Percentiles rank a stretch among this genome's conserved stretches.
phyloP scores from a whole-genome alignment of 2,329 filamentous ascomycete genomes.

The Blastomyces emzantsi region DNA sequence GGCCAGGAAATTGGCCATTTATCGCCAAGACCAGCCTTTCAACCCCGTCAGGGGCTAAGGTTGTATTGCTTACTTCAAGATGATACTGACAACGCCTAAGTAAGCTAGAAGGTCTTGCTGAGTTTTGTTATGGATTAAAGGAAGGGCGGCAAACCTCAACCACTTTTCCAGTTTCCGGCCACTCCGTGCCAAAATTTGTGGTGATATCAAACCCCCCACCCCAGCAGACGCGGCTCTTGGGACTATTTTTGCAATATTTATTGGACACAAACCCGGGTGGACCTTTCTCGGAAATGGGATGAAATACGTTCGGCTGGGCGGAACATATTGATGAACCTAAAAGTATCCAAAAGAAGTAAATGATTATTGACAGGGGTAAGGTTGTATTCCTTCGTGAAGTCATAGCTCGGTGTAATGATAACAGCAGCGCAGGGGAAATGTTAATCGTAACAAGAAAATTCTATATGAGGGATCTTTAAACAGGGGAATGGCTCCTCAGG shows the following conservation, averaged over 20 bases:
- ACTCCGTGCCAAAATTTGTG: constrained; percentile 20
- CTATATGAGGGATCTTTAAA: neutral
- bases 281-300: neutral
- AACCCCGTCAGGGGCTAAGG: constrained; percentile 22
- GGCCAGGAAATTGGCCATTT: constrained; percentile 59
- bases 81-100: constrained; percentile 10
- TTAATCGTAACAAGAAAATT: neutral
- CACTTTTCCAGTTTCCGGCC: constrained; percentile 20
- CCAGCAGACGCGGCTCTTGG: constrained; percentile 21
- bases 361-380: neutral
- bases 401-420: constrained; percentile 1
- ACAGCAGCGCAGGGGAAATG: neutral
- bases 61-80: constrained; percentile 19
- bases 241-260: constrained; percentile 18
- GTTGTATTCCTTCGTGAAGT: neutral
- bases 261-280: neutral
- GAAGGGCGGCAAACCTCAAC: constrained; percentile 10
- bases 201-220: constrained; percentile 20
- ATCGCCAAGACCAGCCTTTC: constrained; percentile 42
- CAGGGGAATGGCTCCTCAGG: neutral
- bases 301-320: neutral
- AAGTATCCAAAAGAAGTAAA: constrained; percentile 1
- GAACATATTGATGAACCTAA: constrained; percentile 1
- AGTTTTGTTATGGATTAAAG: neutral
- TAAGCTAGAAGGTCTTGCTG: neutral